Evolutionary conservation across 2,329 filamentous ascomycete species (phyloP).

Genomic region (Setomelanomma holmii): DNA sequence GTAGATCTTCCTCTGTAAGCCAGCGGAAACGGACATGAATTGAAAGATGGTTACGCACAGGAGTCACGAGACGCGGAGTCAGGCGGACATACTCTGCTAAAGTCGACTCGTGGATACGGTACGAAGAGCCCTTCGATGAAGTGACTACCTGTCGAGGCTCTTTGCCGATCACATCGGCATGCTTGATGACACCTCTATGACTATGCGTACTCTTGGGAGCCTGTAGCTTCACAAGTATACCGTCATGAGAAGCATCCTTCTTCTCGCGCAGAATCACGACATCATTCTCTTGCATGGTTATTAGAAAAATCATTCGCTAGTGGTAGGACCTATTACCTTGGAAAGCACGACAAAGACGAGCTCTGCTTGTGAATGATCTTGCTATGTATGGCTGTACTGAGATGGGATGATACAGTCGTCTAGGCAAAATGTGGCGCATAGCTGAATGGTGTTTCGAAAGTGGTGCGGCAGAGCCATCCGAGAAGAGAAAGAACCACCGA

Average conservation of each 20-base stretch:
- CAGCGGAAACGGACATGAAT: too few species aligned
- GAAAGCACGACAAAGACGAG: slow-evolving; percentile 30
- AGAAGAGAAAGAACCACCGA: slow-evolving; percentile 12
- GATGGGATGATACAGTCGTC: slow-evolving; percentile 1
- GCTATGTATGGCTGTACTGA: too few species aligned
- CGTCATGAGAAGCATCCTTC: slow-evolving; percentile 43
- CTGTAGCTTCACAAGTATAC: slow-evolving; percentile 51
- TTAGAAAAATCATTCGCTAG: slow-evolving; percentile 14
- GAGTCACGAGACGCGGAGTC: slow-evolving; percentile 75
- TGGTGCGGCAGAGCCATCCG: slow-evolving; percentile 17
- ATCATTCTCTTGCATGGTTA: slow-evolving; percentile 43
- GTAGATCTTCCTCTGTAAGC: slow-evolving; percentile 65
- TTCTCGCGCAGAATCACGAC: slow-evolving; percentile 53
- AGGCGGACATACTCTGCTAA: slow-evolving; percentile 76
- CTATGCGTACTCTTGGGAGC: slow-evolving; percentile 43
- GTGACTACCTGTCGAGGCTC: slow-evolving; percentile 64
- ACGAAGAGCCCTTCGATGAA: slow-evolving; percentile 60
- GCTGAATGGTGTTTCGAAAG: slow-evolving; percentile 4
- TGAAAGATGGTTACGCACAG: too few species aligned
- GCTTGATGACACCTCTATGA: slow-evolving; percentile 58
- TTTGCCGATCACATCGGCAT: slow-evolving; percentile 69
- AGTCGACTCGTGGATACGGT: slow-evolving; percentile 69
- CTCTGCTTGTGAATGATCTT: slow-evolving; percentile 28
- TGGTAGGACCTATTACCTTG: slow-evolving; percentile 29
- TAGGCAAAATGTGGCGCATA: slow-evolving; percentile 23